Percentiles rank a stretch among this genome's conserved stretches.
Conservation (phyloP, 2,329 filamentous ascomycete genomes). For the Penicillium frequentans region DNA sequence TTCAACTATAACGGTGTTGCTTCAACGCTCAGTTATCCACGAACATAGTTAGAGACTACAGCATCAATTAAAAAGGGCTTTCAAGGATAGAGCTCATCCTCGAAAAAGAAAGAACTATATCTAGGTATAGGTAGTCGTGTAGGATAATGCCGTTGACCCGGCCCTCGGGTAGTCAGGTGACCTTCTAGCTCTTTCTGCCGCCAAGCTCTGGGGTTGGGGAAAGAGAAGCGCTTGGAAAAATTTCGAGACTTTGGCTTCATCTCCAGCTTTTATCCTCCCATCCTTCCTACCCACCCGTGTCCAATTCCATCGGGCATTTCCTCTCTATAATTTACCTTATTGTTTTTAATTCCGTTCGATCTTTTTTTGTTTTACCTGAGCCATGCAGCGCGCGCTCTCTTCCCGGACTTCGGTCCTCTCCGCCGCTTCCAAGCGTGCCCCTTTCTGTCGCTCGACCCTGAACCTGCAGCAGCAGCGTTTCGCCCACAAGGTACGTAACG, state of each 20-base stretch:
- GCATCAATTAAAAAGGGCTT: background rate
- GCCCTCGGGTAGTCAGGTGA: conserved; percentile 32
- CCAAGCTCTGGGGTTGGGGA: conserved; percentile 44
- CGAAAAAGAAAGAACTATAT: background rate
- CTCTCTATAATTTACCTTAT: background rate
- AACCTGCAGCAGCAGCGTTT: conserved; percentile 88
- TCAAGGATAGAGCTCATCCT: no score
- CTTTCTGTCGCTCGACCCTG: conserved; percentile 62
- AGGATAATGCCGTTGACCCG: background rate
- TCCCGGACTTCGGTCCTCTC: conserved; percentile 80
- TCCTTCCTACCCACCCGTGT: conserved; percentile 27
- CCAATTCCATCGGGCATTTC: conserved; percentile 32
- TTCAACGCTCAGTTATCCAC: background rate
- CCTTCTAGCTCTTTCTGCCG: conserved; percentile 44
- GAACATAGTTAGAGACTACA: background rate
- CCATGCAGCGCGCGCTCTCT: conserved; percentile 93
- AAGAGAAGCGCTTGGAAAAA: conserved; percentile 41
- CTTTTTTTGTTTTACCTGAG: conserved; percentile 21
- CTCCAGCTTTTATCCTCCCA: conserved; percentile 31
- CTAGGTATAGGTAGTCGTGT: background rate
- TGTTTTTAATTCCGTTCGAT: conserved; percentile 22
- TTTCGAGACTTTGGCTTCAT: conserved; percentile 43
- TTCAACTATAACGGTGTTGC: background rate
- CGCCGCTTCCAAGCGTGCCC: conserved; percentile 55
- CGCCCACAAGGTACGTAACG: conserved; percentile 81